These are phyloP conservation scores for Globisporangium cylindrosporum DNA, from an alignment of 352 stramenopile genomes.

Conservation along the genomic window DNA sequence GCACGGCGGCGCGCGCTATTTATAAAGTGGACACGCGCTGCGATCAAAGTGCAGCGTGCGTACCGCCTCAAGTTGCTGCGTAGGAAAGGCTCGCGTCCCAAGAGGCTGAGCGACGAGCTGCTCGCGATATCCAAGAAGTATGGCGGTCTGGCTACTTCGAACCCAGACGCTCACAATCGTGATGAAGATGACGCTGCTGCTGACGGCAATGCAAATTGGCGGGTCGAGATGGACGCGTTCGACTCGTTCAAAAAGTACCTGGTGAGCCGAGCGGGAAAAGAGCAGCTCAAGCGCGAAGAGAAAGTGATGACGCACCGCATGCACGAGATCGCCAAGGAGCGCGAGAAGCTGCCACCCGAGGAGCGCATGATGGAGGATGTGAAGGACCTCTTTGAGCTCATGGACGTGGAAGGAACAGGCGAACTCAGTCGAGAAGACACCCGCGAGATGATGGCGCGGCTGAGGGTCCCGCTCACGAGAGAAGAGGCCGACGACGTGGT, in stretches of 20 bases:
- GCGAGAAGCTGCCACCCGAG: constrained; percentile 31
- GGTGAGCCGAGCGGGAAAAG: constrained; percentile 37
- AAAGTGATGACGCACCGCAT: constrained; percentile 34
- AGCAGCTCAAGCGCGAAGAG: constrained; percentile 55
- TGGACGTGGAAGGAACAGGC: constrained; percentile 46
- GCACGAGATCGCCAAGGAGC: constrained; percentile 37
- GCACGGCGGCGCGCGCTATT: constrained; percentile 48
- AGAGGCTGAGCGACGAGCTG: constrained; percentile 46
- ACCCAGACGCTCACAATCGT: background rate
- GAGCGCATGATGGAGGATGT: constrained; percentile 53
- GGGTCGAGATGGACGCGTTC: constrained; percentile 56
- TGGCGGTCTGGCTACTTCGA: constrained; percentile 20
- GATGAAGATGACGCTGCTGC: background rate
- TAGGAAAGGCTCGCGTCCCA: constrained; percentile 35
- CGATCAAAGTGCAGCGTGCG: constrained; percentile 49
- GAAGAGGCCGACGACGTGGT: constrained; percentile 65
- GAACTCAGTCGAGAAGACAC: constrained; percentile 50
- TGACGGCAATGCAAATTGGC: constrained; percentile 22
- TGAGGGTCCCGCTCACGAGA: constrained; percentile 55
- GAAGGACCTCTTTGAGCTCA: constrained; percentile 66
- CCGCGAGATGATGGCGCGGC: constrained; percentile 41
- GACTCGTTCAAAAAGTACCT: constrained; percentile 56
- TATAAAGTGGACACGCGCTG: constrained; percentile 45
- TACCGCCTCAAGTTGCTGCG: constrained; percentile 49
- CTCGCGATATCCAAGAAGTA: constrained; percentile 39